A percentile compares a stretch with the other conserved stretches of the same genome.
These are phyloP conservation scores for Raffaelea deltoideospora DNA, from an alignment of 2,329 filamentous ascomycete species.

Conservation along the genomic window DNA sequence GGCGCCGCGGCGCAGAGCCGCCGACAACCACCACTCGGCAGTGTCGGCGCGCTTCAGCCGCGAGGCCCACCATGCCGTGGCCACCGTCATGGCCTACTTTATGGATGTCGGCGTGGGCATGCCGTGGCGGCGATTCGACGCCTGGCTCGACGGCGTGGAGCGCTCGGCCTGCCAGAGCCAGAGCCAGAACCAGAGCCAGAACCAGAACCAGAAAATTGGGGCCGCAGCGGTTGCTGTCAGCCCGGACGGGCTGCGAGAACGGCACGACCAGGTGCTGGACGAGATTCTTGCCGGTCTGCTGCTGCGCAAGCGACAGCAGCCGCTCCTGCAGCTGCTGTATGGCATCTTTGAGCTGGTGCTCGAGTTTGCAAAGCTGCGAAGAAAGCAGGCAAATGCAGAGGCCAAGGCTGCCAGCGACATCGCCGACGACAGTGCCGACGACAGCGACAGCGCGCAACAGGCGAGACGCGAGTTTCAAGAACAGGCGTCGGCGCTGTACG, in stretches of 20 bases:
- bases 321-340: conserved; percentile 58
- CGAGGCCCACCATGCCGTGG: conserved; percentile 69
- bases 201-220: neutral
- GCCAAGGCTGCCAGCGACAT: conserved; percentile 23
- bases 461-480: no score
- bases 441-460: conserved; percentile 4
- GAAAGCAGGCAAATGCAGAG: no score
- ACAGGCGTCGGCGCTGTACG: conserved; percentile 35
- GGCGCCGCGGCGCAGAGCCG: conserved; percentile 13
- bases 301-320: conserved; percentile 58
- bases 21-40: neutral
- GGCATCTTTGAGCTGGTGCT: conserved; percentile 63
- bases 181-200: no score
- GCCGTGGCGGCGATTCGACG: conserved; percentile 58
- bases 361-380: no score
- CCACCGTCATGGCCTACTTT: conserved; percentile 58
- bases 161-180: no score
- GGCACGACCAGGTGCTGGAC: conserved; percentile 61
- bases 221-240: conserved; percentile 25
- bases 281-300: conserved; percentile 60
- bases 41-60: conserved; percentile 44
- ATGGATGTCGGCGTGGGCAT: conserved; percentile 62
- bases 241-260: conserved; percentile 49
- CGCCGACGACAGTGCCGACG: neutral
- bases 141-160: conserved; percentile 44